Evolutionary conservation across 75 land plant genomes (phyloP), one percentile per base, ranked within the genome.

Genomic region (Azolla pinnata): DNA sequence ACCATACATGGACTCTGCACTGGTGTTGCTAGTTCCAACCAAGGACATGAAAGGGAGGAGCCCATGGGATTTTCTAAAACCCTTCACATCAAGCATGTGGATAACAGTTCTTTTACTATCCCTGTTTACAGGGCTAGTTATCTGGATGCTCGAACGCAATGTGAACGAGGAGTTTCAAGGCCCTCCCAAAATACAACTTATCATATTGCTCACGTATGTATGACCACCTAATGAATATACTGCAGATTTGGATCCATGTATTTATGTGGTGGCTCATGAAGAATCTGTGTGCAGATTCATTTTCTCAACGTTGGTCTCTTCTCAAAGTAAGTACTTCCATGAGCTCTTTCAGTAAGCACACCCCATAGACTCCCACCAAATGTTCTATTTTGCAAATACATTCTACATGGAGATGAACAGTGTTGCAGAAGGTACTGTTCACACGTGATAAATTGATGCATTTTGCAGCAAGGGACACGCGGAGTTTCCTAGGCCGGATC

Each of bases 241-340:
- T n/a, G n/a, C n/a, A n/a, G n/a, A n/a, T n/a, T n/a, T n/a, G n/a
- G n/a, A n/a, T n/a, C n/a, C n/a, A n/a, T n/a, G n/a, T n/a, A n/a
- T n/a, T n/a, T n/a, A n/a, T n/a, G n/a, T n/a, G n/a, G n/a, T n/a
- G n/a, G n/a, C n/a, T n/a, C n/a, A n/a, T n/a, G n/a, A n/a, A n/a
- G n/a, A n/a, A n/a, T 19, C 23, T 45, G 29, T 49, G 58, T 81
- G 80, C 93, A 88, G 93, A 85, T 88, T 88, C 60, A 85, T 80
- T 48, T 79, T 88, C 67, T 85, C 85, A 21, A 88, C 93, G 40
- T 72, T 84, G 83, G 81, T 81, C 65, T 88, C 77, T 62, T 60
- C 89, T 31, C 93, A 88, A 34, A 85, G 93, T 88, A 75, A 71
- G 93, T n/a, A n/a, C n/a, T n/a, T n/a, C n/a, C n/a, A n/a, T n/a